Conservation (phyloP, 2,329 filamentous ascomycete species). For the Dothistroma septosporum region DNA sequence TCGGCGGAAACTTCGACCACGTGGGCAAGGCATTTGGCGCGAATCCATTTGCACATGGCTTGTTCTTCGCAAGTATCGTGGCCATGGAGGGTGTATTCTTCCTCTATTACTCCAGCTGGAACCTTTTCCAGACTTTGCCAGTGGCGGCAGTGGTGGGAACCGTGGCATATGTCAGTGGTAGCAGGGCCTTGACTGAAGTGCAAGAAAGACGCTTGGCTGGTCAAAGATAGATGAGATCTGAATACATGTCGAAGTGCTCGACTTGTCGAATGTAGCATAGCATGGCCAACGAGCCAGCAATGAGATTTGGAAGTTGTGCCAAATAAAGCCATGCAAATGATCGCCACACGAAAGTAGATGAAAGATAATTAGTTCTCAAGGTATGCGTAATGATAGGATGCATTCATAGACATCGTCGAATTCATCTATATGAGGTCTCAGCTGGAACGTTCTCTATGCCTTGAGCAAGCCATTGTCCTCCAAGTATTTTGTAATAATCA, state of each 20-base stretch:
- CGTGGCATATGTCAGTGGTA: slow-evolving; percentile 79
- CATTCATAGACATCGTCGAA: not conserved
- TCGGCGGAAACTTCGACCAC: slow-evolving; percentile 81
- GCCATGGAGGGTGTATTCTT: slow-evolving; percentile 90
- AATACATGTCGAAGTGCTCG: not conserved
- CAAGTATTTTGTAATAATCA: slow-evolving; percentile 76
- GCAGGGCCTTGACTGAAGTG: slow-evolving; percentile 86
- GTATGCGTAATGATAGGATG: not conserved
- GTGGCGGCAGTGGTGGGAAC: slow-evolving; percentile 63
- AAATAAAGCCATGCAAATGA: not conserved
- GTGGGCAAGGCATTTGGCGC: slow-evolving; percentile 67
- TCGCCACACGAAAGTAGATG: too few relatives aligned
- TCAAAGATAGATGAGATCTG: slow-evolving; percentile 45
- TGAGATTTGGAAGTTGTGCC: not conserved
- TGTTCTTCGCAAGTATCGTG: slow-evolving; percentile 84
- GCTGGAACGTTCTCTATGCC: slow-evolving; percentile 1
- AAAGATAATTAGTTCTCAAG: not conserved
- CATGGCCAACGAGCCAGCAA: not conserved
- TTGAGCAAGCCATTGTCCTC: slow-evolving; percentile 55
- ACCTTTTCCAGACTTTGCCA: slow-evolving; percentile 82
- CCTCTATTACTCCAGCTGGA: slow-evolving; percentile 90
- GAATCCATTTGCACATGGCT: slow-evolving; percentile 73
- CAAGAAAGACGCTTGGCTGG: slow-evolving; percentile 81
- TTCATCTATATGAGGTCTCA: not conserved
- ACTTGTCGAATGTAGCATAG: not conserved